Evolutionary conservation across 176 grass and related monocot species (phyloP), one percentile per base, ranked within the genome.

Genomic region (Ananas comosus): DNA sequence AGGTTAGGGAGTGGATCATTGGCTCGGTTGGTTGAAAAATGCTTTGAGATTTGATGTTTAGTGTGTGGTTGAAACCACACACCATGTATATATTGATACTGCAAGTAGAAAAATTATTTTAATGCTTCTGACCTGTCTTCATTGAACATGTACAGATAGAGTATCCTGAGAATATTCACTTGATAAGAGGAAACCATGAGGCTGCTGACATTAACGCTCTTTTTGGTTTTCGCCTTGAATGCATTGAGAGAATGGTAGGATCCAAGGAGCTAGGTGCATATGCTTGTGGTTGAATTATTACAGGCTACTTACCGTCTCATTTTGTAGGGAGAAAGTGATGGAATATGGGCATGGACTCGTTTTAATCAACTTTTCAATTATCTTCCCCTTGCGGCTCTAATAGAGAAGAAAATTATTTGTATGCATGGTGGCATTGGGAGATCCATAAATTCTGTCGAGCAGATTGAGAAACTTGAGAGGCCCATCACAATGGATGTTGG

Each of bases 121-220:
- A 49, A 21, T 82, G 67, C 49, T 79, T 86, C 70, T 75, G 70
- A 86, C 51, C 2, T 21, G 48, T 58, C 64, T 27, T 70, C 17
- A 66, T 79, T 23, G 1, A 76, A 72, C 69, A 63, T 73, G 70
- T 90, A 72, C 89, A 97, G 94, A 90, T 97, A 82, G 86, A 97
- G 74, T 92, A 97, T 74, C 89, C 94, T 51, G 94, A 92, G 69
- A 89, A 92, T 67, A 77, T 97, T 49, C 89, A 89, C 77, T 79
- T 88, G 77, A 97, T 97, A 24, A 89, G 94, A 73, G 94, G 94
- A 83, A 97, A 97, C 81, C 94, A 97, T 64, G 94, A 97, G 73
- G 94, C 94, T 81, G 94, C 94, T 84, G 94, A 97, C 63, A 97
- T 97, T 79, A 97, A 97, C 72, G 93, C 93, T 77, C 93, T 97